phyloP scores from a whole-genome alignment of 192 early-diverging fungal species.

The Umbelopsis ramanniana region DNA sequence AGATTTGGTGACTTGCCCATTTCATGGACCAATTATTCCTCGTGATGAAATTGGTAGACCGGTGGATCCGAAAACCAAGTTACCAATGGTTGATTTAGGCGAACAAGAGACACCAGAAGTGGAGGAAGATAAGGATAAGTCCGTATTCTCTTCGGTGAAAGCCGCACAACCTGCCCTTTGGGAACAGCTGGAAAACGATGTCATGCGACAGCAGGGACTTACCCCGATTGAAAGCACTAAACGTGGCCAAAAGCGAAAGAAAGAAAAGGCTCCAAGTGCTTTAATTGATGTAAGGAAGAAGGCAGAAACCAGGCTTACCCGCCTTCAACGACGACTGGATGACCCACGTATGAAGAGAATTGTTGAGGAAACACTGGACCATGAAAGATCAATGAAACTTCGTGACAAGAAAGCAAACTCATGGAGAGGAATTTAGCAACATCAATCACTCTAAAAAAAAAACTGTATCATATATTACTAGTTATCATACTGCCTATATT shows the following conservation, averaged over 20 bases:
- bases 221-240: neutral
- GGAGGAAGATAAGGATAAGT: conserved; percentile 20
- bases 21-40: conserved; percentile 63
- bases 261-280: conserved; percentile 36
- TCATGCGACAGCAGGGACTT: conserved; percentile 45
- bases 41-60: conserved; percentile 60
- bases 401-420: conserved; percentile 25
- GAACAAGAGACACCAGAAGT: conserved; percentile 19
- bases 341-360: conserved; percentile 19
- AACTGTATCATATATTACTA: neutral
- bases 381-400: conserved; percentile 34
- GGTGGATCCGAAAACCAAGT: conserved; percentile 26
- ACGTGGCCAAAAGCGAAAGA: neutral
- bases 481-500: no score
- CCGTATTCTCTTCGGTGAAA: conserved; percentile 5
- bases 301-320: conserved; percentile 32
- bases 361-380: conserved; percentile 31
- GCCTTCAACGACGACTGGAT: conserved; percentile 39
- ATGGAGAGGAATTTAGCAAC: conserved; percentile 4
- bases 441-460: neutral
- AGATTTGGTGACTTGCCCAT: conserved; percentile 70
- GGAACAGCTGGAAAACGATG: conserved; percentile 54
- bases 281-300: conserved; percentile 51
- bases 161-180: conserved; percentile 36
- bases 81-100: conserved; percentile 16